Percentiles rank a stretch among this genome's conserved stretches.
Evolutionary conservation across 805 yeast species (phyloP).

Genomic region (Hanseniaspora clermontiae): DNA sequence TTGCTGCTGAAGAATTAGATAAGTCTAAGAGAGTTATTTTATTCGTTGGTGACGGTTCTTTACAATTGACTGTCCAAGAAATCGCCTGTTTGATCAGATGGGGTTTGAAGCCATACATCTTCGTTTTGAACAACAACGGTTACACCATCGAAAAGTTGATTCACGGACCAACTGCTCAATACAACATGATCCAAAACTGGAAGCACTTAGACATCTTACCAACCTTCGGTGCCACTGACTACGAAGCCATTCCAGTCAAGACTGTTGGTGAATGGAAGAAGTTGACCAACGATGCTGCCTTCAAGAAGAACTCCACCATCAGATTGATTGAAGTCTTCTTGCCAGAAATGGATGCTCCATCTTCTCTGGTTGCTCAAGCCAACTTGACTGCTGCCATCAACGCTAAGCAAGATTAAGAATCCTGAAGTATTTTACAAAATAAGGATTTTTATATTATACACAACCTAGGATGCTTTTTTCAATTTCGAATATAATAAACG

Average conservation of each 20-base stretch:
- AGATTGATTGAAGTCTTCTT: slow-evolving; percentile 58
- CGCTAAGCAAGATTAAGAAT: slow-evolving; percentile 24
- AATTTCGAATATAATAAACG: not conserved
- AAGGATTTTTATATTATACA: too few relatives aligned
- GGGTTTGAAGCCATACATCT: slow-evolving; percentile 54
- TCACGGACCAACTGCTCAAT: slow-evolving; percentile 53
- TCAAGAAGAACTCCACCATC: slow-evolving; percentile 45
- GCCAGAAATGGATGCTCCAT: slow-evolving; percentile 59
- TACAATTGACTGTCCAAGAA: slow-evolving; percentile 63
- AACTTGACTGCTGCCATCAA: slow-evolving; percentile 43
- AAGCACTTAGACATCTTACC: slow-evolving; percentile 35
- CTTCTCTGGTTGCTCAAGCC: slow-evolving; percentile 53
- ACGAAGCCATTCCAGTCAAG: slow-evolving; percentile 42
- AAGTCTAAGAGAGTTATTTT: slow-evolving; percentile 50
- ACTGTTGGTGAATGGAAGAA: slow-evolving; percentile 48
- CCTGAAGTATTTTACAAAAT: not conserved
- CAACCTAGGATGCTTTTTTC: not conserved
- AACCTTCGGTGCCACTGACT: slow-evolving; percentile 38
- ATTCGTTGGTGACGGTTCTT: slow-evolving; percentile 65
- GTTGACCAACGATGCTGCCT: slow-evolving; percentile 35
- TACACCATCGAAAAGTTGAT: slow-evolving; percentile 65
- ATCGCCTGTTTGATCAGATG: slow-evolving; percentile 57
- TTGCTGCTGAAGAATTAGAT: slow-evolving; percentile 54
- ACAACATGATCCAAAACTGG: slow-evolving; percentile 61
- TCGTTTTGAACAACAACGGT: slow-evolving; percentile 59